phyloP scores from a whole-genome alignment of 2,329 filamentous ascomycete genomes.

The Fusarium torreyae region DNA sequence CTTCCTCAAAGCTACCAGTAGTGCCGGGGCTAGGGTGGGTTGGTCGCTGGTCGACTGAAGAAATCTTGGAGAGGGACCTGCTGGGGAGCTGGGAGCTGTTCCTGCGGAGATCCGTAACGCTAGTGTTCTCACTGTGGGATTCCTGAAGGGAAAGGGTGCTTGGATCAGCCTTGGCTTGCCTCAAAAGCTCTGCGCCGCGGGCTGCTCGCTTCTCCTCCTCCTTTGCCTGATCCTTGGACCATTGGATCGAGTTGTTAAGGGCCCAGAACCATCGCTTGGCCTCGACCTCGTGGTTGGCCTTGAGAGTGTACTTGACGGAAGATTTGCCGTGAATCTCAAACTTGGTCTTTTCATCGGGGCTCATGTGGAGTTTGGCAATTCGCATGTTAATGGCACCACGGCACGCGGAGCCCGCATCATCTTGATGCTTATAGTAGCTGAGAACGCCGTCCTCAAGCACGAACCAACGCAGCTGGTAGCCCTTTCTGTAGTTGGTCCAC shows the following conservation, averaged over 20 bases:
- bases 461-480: slow-evolving; percentile 98
- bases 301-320: slow-evolving; percentile 97
- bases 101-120: slow-evolving; percentile 61
- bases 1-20: slow-evolving; percentile 66
- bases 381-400: slow-evolving; percentile 99
- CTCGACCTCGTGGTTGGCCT: slow-evolving; percentile 97
- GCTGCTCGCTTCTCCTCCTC: slow-evolving; percentile 86
- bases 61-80: slow-evolving; percentile 50
- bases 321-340: slow-evolving; percentile 99
- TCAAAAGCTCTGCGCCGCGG: slow-evolving; percentile 81
- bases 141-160: slow-evolving; percentile 64
- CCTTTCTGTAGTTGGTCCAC: slow-evolving; percentile 98
- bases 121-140: slow-evolving; percentile 67
- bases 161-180: slow-evolving; percentile 85
- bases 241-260: slow-evolving; percentile 98
- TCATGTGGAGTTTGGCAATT: slow-evolving; percentile 95
- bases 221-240: slow-evolving; percentile 96
- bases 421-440: slow-evolving; percentile 99
- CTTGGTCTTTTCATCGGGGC: slow-evolving; percentile 94
- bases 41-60: slow-evolving; percentile 53
- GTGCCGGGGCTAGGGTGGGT: slow-evolving; percentile 61
- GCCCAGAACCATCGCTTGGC: slow-evolving; percentile 99
- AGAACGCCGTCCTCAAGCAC: slow-evolving; percentile 97
- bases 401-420: slow-evolving; percentile 95
- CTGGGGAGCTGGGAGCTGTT: slow-evolving; percentile 62